Evolutionary conservation across 2,329 filamentous ascomycete genomes (phyloP), one percentile per base, ranked within the genome.

Genomic region (Pezicula radicicola): DNA sequence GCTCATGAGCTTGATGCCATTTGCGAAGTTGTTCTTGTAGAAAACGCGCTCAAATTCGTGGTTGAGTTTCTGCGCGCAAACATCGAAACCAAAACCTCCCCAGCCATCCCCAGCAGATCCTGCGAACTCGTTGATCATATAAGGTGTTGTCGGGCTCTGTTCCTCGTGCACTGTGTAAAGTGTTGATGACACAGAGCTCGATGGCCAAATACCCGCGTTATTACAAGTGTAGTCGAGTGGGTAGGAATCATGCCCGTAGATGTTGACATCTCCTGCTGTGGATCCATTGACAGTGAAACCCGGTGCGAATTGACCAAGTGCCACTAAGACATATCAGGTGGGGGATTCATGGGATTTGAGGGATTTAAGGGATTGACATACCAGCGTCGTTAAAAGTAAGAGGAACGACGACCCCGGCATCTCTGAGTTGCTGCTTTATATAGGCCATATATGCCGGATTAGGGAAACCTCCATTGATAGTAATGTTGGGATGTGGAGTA

Each of bases 21-120:
- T 80, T 36, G 81, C 81, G 48, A 85, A 80, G 48, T 84, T 76
- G 59, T 91, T 89, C 75, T 92, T 93, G 68, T 91, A 89, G 63
- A 91, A 90, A 0, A 94, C 84, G 15, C 88, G 75, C 55, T 88
- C 83, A 55, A 90, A 91, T 59, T 91, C 86, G n/a, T 84, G 74
- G 55, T 88, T 87, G 4, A 89, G 71, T 3, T 92, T 74, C 2
- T 74, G 71, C 3, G 79, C 74, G 60, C 90, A 94, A 51, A 84
- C 73, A 3, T 81, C 83, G 46, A 88, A 89, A 0, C 88, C 87
- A 58, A 60, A 42, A 5, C 3, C 88, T 46, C 88, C 89, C 80
- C 88, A 93, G 0, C 84, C 83, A 63, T 91, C 87, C 54, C 87
- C 90, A 0, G 83, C 75, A 19, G 87, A 87, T 1, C 80, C 87